Evolutionary conservation across 164 flowering plant species (phyloP).

Genomic region (Malania oleifera): DNA sequence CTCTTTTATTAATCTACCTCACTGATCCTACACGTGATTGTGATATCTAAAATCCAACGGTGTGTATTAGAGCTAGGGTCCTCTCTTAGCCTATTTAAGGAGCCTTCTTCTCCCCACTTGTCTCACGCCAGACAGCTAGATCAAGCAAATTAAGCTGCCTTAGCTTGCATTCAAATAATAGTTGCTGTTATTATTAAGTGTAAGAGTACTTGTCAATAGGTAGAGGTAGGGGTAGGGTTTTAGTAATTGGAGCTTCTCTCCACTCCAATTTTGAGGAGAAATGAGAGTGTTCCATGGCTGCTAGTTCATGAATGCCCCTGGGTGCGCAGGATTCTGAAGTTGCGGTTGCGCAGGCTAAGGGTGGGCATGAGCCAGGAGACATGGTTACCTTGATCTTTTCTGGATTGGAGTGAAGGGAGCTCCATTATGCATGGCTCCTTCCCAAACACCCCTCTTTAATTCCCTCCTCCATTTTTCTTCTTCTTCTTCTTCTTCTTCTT

Average conservation of each 20-base stretch:
- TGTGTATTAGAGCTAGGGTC: not conserved
- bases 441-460: no score
- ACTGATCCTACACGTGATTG: no score
- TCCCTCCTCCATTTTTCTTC: no score
- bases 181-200: no score
- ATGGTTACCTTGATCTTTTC: not conserved
- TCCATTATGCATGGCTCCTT: not conserved
- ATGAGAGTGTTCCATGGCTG: not conserved
- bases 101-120: not conserved
- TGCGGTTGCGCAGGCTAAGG: not conserved
- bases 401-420: constrained; percentile 2
- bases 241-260: not conserved
- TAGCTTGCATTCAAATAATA: not conserved
- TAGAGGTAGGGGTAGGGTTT: not conserved
- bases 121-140: not conserved
- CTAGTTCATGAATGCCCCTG: not conserved
- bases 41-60: not conserved
- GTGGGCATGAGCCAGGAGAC: constrained; percentile 1
- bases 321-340: not conserved
- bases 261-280: not conserved
- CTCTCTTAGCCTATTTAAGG: not conserved
- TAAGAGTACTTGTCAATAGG: no score
- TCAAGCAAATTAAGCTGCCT: no score
- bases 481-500: no score
- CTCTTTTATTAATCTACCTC: not conserved